Base-by-base conservation (phyloP, 768 basidiomycete species). In the Leccinum longicurvipes region DNA sequence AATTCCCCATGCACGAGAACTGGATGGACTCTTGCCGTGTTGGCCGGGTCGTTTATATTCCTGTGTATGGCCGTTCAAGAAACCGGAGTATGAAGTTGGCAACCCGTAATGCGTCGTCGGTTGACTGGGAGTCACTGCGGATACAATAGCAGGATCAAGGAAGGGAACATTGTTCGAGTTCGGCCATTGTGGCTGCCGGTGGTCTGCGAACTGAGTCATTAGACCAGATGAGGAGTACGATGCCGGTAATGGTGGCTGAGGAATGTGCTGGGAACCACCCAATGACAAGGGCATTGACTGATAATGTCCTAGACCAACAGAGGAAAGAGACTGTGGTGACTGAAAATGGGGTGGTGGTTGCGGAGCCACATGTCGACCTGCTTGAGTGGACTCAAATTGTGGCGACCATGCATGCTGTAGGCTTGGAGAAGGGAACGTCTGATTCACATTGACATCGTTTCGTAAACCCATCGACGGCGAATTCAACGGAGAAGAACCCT, bases 401-500 rank as follows among this genome's bases (percentile, higher is more conserved):
- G 67, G 62, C 47, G 64, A 60, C 67, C 68, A 70, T 23, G 47
- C 21, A 4, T 56, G 54, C 44, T 51, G 50, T 28, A 63, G 46
- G 50, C 50, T 57, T 39, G 64, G 56, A 24, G 61, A 55, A 19
- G 51, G 29, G 21, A 63, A 55, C 17, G 53, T 55, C 44, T 58
- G 67, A 10, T 25, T 41, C 46, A 54, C 41, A 21, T 48, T 61
- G 32, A 23, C 53, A 12, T 60, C 64, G 47, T 54, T 53, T 56
- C 63, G 59, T 24, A 56, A 34, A 31, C 60, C 55, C 24, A 34
- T 29, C 31, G 51, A 54, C 46, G 57, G 51, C 6, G 62, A 57
- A 19, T 41, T 58, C 10, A 65, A 56, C 11, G 55, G 44, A 10
- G 55, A 54, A 24, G 57, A 57, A 50, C 75, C 72, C 53, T 82